phyloP scores from a whole-genome alignment of 164 flowering plant genomes.

The Piper betle region DNA sequence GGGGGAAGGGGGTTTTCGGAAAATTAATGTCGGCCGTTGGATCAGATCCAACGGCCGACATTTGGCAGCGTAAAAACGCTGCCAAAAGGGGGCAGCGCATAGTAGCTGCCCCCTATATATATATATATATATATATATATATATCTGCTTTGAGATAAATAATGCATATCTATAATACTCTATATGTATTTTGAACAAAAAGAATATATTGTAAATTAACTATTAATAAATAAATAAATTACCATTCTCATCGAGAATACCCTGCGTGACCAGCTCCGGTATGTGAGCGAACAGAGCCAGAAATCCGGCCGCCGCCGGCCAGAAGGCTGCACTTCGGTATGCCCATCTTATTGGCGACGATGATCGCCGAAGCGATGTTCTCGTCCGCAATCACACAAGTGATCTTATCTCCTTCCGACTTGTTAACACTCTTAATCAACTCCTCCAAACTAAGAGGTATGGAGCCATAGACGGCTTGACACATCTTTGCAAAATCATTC shows the following conservation, averaged over 20 bases:
- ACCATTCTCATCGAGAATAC: conserved; percentile 2
- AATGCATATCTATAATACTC: too few relatives aligned
- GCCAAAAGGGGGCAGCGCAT: too few relatives aligned
- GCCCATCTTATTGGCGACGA: conserved; percentile 12
- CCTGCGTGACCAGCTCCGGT: conserved; percentile 13
- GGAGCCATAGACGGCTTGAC: background rate
- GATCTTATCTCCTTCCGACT: conserved; percentile 4
- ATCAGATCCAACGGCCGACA: too few relatives aligned
- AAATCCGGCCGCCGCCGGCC: conserved; percentile 2
- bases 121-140: too few relatives aligned
- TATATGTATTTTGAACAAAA: too few relatives aligned
- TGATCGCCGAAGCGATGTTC: conserved; percentile 8
- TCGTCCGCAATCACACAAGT: conserved; percentile 13
- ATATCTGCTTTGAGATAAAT: too few relatives aligned
- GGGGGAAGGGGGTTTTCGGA: too few relatives aligned
- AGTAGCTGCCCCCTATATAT: too few relatives aligned
- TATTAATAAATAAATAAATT: too few relatives aligned
- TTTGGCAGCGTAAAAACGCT: too few relatives aligned
- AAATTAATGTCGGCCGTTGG: too few relatives aligned
- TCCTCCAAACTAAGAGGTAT: conserved; percentile 12
- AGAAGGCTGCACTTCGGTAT: conserved; percentile 8
- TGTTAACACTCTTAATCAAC: conserved; percentile 14
- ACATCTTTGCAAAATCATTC: background rate
- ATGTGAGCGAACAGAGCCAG: conserved; percentile 5
- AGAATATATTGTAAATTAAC: too few relatives aligned